Base-by-base conservation (phyloP, 805 yeast genomes). In the Lachancea fermentati region DNA sequence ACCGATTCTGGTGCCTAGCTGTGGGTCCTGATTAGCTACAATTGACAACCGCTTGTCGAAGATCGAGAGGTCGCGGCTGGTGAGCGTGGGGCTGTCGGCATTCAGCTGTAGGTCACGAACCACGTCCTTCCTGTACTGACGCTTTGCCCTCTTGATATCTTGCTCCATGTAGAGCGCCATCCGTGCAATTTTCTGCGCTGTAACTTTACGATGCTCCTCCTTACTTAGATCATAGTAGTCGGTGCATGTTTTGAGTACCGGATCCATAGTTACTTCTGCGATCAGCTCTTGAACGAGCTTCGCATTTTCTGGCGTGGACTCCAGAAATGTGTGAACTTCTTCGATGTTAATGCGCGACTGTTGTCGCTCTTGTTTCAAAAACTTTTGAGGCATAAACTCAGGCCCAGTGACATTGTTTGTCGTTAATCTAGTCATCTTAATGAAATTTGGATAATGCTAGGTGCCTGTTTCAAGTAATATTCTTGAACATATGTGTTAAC, bases 1-100 rank as follows among this genome's bases (percentile, higher is more conserved):
- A 31, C 95, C 96, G 37, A 85, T 63, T 53, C 97, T 76, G 24
- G 96, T 88, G 38, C 79, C 77, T 33, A 84, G 67, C 50, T 80
- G 81, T 13, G 95, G 94, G 61, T 91, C 97, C 46, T 80, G 72
- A 32, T 80, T 68, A 13, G 79, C 78, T 22, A 81, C 61, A 42
- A 80, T 49, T 24, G 78, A 72, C 45, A 81, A 65, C 54, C 89
- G 68, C 50, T 75, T 71, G 57, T 75, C 76, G 58, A 81, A 80
- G 12, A 60, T 57, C 7, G 54, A 50, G 13, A 52, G 43, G 38
- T 60, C 60, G 26, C 55, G 38, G 24, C 54, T 57, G 3, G 49
- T 43, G 25, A 60, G 40, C 16, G 51, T 47, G 14, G 42, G 44
- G 8, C 34, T 25, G 16, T 46, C 45, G 5, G 45, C 34, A 5